Evolutionary conservation across 2,329 filamentous ascomycete genomes (phyloP).

Genomic region (Hansfordia pulvinata): DNA sequence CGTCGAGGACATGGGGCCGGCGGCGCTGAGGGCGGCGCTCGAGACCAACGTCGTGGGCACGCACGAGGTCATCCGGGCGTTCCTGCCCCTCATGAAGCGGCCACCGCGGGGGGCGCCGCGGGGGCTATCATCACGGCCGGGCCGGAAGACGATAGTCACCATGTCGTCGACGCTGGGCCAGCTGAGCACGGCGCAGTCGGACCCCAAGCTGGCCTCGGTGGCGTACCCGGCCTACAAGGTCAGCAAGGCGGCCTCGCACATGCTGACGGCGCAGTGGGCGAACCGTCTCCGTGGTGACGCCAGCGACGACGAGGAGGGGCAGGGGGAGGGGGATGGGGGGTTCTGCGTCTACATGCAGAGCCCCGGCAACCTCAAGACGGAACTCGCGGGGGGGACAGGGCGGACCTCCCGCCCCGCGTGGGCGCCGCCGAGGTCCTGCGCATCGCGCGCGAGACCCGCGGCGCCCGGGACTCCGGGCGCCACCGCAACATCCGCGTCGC

Average conservation of each 20-base stretch:
- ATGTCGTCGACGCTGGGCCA: conserved; percentile 3
- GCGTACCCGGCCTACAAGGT: conserved; percentile 2
- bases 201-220: not conserved
- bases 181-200: conserved; percentile 2
- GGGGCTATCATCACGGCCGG: too few relatives aligned
- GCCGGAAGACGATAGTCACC: conserved; percentile 3
- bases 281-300: conserved; percentile 1
- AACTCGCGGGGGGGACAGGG: conserved; percentile 2
- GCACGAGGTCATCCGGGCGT: conserved; percentile 18
- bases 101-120: too few relatives aligned
- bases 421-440: conserved; percentile 1
- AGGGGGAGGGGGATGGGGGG: too few relatives aligned
- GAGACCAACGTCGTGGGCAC: conserved; percentile 17
- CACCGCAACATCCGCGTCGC: conserved; percentile 1
- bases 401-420: not conserved
- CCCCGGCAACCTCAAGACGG: conserved; percentile 2
- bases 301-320: too few relatives aligned
- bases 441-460: not conserved
- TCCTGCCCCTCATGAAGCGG: conserved; percentile 5
- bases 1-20: conserved; percentile 10
- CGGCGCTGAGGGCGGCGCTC: conserved; percentile 10
- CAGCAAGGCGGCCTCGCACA: conserved; percentile 2
- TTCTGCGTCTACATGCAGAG: conserved; percentile 3
- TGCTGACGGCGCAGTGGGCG: conserved; percentile 2
- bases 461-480: not conserved